Evolutionary conservation across 805 yeast species (phyloP).

Genomic region (Candida vaughaniae): DNA sequence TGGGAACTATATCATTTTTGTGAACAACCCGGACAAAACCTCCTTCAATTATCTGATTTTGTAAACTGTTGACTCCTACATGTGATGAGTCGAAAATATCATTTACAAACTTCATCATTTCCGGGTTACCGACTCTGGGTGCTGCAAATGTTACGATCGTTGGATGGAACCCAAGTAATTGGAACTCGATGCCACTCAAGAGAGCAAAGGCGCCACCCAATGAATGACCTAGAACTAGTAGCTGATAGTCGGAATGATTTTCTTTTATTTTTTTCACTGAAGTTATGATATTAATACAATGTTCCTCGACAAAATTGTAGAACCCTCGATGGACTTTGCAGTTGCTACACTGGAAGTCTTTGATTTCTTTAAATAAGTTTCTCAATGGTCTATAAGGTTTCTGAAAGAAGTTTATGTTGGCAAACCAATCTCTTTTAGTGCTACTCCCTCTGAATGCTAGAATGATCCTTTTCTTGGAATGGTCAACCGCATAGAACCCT

Average conservation of each 20-base stretch:
- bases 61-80: constrained; percentile 19
- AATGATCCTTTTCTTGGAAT: constrained; percentile 39
- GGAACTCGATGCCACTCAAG: constrained; percentile 61
- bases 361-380: constrained; percentile 1
- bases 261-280: constrained; percentile 31
- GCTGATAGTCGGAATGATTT: constrained; percentile 45
- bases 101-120: constrained; percentile 54
- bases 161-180: constrained; percentile 53
- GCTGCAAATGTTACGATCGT: constrained; percentile 61
- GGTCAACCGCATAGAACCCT: constrained; percentile 55
- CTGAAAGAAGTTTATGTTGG: constrained; percentile 53
- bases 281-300: constrained; percentile 37
- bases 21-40: constrained; percentile 60
- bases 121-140: constrained; percentile 61
- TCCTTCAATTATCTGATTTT: constrained; percentile 22
- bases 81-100: constrained; percentile 39
- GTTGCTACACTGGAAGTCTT: constrained; percentile 36
- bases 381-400: constrained; percentile 48
- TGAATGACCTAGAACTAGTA: constrained; percentile 71
- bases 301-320: constrained; percentile 42
- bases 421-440: constrained; percentile 58
- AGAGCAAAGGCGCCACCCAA: constrained; percentile 72
- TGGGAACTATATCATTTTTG: constrained; percentile 56
- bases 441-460: constrained; percentile 66
- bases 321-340: constrained; percentile 71